Evolutionary conservation across 352 stramenopile genomes (phyloP), one percentile per base, ranked within the genome.

Genomic region (Globisporangium apiculatum): DNA sequence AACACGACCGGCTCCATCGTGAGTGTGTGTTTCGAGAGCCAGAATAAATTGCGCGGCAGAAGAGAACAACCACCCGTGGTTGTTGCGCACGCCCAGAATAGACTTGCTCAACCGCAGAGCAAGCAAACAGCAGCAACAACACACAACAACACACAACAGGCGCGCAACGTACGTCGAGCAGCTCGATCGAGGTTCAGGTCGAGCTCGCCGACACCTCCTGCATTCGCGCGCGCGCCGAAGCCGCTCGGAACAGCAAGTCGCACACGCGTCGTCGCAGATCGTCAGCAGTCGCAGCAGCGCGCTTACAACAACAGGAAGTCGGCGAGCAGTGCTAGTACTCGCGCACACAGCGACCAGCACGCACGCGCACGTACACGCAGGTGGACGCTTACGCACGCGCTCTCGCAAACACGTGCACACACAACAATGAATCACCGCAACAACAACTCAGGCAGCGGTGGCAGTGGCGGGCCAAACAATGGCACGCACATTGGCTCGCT

Each of bases 401-500:
- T 49, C 10, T n/a, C 17, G 5, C 11, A 18, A 7, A n/a, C 42
- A 5, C 11, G 42, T 17, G 45, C 45, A 12, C 5, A n/a, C 9
- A 35, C 45, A 35, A 12, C 46, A 31, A 66, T 63, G 55, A 62
- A 58, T n/a, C 52, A 60, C 24, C 59, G 52, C 37, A 56, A 54
- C 46, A 50, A 65, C 46, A 55, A 52, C 37, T 52, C 47, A 7
- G 38, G 45, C 38, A 51, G 46, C 24, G 48, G 48, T n/a, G n/a
- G 36, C 41, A 48, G 59, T 37, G 38, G 48, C 35, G 53, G 56
- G 36, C 14, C 70, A 37, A 57, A 61, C 52, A 49, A 18, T 49
- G 68, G 56, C 10, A 24, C 67, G 15, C 68, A 63, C 51, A 77
- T 80, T 56, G 64, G 68, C 1, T 65, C 68, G 17, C 69, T 91